A percentile compares a stretch with the other conserved stretches of the same genome.
Evolutionary conservation across 2,329 filamentous ascomycete genomes (phyloP).

Genomic region (Pestalotiopsis sp.): DNA sequence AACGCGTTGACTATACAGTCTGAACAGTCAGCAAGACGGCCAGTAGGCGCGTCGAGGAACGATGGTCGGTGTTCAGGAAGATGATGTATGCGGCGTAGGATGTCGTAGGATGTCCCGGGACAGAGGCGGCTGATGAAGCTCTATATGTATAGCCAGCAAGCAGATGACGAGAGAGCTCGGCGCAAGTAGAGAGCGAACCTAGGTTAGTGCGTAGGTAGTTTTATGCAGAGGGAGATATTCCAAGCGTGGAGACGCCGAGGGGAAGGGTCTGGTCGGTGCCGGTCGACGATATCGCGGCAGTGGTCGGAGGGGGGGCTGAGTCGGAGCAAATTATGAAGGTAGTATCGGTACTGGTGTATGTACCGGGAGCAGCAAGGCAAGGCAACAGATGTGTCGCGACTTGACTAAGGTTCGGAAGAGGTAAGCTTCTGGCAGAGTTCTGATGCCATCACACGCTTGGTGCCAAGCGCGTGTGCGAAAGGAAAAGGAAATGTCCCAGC

Average conservation of each 20-base stretch:
- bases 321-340: background rate
- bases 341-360: background rate
- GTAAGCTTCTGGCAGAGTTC: slow-evolving; percentile 7
- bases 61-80: background rate
- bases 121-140: background rate
- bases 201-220: background rate
- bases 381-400: background rate
- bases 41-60: slow-evolving; percentile 1
- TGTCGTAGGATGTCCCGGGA: background rate
- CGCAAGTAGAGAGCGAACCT: background rate
- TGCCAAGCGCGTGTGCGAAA: background rate
- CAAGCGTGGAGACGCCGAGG: slow-evolving; percentile 11
- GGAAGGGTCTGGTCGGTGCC: background rate
- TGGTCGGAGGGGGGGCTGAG: background rate
- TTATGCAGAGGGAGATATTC: background rate
- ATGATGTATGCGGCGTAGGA: background rate
- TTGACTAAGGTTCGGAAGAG: slow-evolving; percentile 5
- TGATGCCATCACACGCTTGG: background rate
- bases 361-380: background rate
- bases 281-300: slow-evolving; percentile 11
- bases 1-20: background rate
- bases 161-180: background rate
- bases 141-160: background rate
- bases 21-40: slow-evolving; percentile 5
- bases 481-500: background rate